Percentiles rank a stretch among this genome's conserved stretches.
Conservation (phyloP, 148 eudicot genomes). For the Camellia lanceoleosa region DNA sequence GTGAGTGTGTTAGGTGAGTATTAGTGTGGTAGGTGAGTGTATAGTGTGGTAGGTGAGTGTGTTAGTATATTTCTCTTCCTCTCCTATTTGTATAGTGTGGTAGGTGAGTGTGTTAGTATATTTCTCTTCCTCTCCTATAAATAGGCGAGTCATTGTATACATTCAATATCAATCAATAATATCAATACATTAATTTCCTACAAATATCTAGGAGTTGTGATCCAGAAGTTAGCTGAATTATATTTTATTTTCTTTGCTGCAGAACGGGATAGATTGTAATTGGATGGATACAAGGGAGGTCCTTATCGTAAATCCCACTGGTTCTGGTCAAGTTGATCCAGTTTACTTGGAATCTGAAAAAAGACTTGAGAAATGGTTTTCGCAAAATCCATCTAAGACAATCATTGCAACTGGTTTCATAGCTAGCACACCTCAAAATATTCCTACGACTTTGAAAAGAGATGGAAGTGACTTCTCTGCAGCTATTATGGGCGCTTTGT, state of each 20-base stretch:
- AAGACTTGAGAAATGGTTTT: slow-evolving; percentile 87
- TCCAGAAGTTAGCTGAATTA: slow-evolving; percentile 1
- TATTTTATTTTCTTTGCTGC: slow-evolving; percentile 18
- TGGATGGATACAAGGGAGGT: slow-evolving; percentile 99
- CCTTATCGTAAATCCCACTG: slow-evolving; percentile 76
- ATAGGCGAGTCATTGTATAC: too few relatives aligned
- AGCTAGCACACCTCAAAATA: slow-evolving; percentile 85
- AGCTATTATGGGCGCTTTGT: slow-evolving; percentile 95
- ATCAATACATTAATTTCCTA: too few relatives aligned
- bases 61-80: too few relatives aligned
- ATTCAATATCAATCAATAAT: too few relatives aligned
- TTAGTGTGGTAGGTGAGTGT: too few relatives aligned
- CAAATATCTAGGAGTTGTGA: neutral
- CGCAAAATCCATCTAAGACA: slow-evolving; percentile 58
- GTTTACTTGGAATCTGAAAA: slow-evolving; percentile 71
- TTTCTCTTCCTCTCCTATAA: too few relatives aligned
- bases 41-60: too few relatives aligned
- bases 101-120: too few relatives aligned
- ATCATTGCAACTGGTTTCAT: slow-evolving; percentile 97
- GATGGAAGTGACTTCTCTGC: slow-evolving; percentile 99
- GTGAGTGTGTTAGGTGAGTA: too few relatives aligned
- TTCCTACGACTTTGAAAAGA: slow-evolving; percentile 95
- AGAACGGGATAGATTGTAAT: slow-evolving; percentile 72
- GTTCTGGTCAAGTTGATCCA: slow-evolving; percentile 93
- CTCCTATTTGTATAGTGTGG: too few relatives aligned